These are phyloP conservation scores for Fraxinus angustifolia DNA, from an alignment of 305 asterid species.

Conservation along the genomic window DNA sequence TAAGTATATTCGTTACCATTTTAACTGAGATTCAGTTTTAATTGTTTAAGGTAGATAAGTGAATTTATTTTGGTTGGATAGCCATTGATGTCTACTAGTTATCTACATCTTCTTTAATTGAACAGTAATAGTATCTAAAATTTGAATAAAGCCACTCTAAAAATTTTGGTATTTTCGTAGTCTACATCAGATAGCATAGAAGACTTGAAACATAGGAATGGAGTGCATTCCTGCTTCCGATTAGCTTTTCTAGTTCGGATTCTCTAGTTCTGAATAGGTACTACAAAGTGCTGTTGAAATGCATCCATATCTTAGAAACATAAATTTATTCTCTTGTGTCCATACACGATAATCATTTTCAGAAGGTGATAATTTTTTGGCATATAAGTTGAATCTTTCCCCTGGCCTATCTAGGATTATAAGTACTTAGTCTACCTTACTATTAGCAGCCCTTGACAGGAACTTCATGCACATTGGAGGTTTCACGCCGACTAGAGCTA, in stretches of 20 bases:
- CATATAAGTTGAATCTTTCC: neutral
- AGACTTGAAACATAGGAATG: neutral
- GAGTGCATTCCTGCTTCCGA: neutral
- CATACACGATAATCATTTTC: too few relatives aligned
- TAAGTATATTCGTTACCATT: neutral
- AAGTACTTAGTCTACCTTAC: constrained; percentile 27
- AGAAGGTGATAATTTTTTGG: neutral
- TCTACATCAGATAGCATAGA: neutral
- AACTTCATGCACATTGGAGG: constrained; percentile 67
- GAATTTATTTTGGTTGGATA: neutral
- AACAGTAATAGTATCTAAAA: neutral
- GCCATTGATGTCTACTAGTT: neutral
- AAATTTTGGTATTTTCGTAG: neutral
- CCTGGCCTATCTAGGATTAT: neutral
- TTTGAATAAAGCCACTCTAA: neutral
- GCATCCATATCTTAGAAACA: neutral
- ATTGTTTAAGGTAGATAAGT: neutral
- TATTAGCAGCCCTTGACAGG: constrained; percentile 35
- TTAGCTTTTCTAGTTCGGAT: neutral
- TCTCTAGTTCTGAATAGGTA: neutral
- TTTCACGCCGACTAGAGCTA: constrained; percentile 41
- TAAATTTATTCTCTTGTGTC: neutral
- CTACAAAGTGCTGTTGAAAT: neutral
- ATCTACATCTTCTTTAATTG: neutral
- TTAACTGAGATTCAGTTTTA: neutral